These are phyloP conservation scores for Cladophialophora immunda DNA, from an alignment of 2,329 filamentous ascomycete species.

Conservation along the genomic window DNA sequence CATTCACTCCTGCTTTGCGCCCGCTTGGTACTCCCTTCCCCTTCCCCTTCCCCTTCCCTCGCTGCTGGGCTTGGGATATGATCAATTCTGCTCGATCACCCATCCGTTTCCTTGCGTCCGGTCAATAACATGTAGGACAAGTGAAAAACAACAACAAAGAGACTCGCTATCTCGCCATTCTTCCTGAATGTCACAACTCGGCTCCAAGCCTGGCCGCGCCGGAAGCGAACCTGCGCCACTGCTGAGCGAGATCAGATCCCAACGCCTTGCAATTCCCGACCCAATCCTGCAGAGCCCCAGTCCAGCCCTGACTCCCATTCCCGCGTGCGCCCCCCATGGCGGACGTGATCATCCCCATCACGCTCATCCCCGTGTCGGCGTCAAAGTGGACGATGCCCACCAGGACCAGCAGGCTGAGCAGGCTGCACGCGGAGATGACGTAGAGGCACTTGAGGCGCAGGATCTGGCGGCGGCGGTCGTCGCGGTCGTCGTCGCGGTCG, in stretches of 20 bases:
- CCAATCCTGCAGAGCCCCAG: background rate
- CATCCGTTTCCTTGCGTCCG: too few relatives aligned
- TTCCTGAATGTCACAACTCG: background rate
- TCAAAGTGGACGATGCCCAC: conserved; percentile 9
- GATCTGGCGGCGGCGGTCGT: conserved; percentile 35
- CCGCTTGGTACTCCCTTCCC: too few relatives aligned
- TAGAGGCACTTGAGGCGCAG: conserved; percentile 41
- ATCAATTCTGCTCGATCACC: too few relatives aligned
- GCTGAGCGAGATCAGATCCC: background rate
- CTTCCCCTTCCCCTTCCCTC: too few relatives aligned
- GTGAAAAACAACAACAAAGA: too few relatives aligned
- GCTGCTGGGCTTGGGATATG: too few relatives aligned
- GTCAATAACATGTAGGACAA: too few relatives aligned
- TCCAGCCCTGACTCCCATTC: background rate
- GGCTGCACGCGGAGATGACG: conserved; percentile 22
- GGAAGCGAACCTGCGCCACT: background rate
- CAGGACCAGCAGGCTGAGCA: conserved; percentile 14
- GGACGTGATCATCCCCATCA: background rate
- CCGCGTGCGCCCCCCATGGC: background rate
- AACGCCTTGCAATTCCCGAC: background rate
- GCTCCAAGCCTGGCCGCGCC: background rate
- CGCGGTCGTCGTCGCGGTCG: conserved; percentile 36
- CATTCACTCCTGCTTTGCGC: too few relatives aligned
- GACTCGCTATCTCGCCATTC: background rate
- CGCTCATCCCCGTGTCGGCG: background rate